A percentile compares a stretch with the other conserved stretches of the same genome.
Conservation (phyloP, 345 rosid genomes). For the Punica granatum region DNA sequence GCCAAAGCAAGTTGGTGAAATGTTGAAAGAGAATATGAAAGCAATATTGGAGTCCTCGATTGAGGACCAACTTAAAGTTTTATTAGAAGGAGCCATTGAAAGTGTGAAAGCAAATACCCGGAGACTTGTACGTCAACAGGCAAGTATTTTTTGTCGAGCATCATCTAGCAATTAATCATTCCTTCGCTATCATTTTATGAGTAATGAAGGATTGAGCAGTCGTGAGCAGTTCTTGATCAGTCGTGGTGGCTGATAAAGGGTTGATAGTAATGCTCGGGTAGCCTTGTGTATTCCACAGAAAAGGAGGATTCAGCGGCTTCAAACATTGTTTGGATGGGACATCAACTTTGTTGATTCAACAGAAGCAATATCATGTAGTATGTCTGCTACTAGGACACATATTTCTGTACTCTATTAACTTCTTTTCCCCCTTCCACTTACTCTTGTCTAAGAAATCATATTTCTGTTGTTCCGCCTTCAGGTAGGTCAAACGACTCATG, state of each 20-base stretch:
- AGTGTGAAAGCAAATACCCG: conserved; percentile 69
- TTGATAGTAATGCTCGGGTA: background rate
- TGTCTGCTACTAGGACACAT: background rate
- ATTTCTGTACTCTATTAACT: background rate
- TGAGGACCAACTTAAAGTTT: conserved; percentile 31
- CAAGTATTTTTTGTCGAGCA: conserved; percentile 36
- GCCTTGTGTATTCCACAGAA: conserved; percentile 36
- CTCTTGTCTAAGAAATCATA: conserved; percentile 1
- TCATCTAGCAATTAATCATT: background rate
- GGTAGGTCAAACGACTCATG: conserved; percentile 65
- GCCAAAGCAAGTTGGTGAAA: conserved; percentile 20
- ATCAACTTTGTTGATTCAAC: conserved; percentile 67
- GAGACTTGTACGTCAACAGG: conserved; percentile 88
- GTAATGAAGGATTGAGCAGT: background rate
- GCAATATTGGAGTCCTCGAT: conserved; percentile 26
- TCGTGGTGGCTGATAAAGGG: background rate
- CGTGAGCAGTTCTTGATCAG: background rate
- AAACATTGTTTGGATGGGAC: conserved; percentile 72
- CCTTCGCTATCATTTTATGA: background rate
- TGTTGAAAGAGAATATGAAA: conserved; percentile 32
- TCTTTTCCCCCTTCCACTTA: background rate
- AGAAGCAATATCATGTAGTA: conserved; percentile 59
- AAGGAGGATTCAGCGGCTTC: conserved; percentile 59
- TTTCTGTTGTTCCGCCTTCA: conserved; percentile 17
- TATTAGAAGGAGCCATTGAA: conserved; percentile 62